These are phyloP conservation scores for Pseudohyphozyma bogoriensis DNA, from an alignment of 768 basidiomycete species.

Conservation along the genomic window DNA sequence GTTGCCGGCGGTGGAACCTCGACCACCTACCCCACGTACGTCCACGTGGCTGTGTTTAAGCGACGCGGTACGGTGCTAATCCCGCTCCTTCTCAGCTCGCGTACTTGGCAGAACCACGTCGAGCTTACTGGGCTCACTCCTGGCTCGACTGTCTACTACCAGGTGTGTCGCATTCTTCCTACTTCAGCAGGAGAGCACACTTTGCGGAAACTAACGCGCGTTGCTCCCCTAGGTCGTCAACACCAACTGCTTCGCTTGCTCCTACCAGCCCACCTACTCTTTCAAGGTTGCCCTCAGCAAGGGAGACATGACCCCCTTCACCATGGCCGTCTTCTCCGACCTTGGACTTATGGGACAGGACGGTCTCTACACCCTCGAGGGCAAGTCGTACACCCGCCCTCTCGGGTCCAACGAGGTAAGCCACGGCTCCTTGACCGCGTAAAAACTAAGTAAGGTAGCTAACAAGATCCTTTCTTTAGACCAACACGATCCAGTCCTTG, in stretches of 20 bases:
- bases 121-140: conserved; percentile 9
- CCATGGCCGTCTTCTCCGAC: conserved; percentile 11
- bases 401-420: conserved; percentile 12
- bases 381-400: conserved; percentile 1
- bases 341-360: conserved; percentile 19
- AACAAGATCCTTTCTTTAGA: too few species aligned
- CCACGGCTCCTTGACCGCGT: too few species aligned
- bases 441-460: too few species aligned
- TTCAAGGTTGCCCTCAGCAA: conserved; percentile 15
- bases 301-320: conserved; percentile 12
- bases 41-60: not conserved
- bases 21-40: conserved; percentile 16
- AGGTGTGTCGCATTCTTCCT: too few species aligned
- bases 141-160: conserved; percentile 21
- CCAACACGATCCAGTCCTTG: conserved; percentile 26
- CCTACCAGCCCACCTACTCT: conserved; percentile 6
- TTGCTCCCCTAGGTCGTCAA: not conserved
- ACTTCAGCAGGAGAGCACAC: not conserved
- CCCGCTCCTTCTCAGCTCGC: not conserved
- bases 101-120: conserved; percentile 21
- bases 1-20: not conserved
- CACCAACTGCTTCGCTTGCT: not conserved
- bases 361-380: conserved; percentile 17
- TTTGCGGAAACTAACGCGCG: not conserved
- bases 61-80: too few species aligned